Evolutionary conservation across 2,329 filamentous ascomycete species (phyloP).

Genomic region (Fusarium sp.): DNA sequence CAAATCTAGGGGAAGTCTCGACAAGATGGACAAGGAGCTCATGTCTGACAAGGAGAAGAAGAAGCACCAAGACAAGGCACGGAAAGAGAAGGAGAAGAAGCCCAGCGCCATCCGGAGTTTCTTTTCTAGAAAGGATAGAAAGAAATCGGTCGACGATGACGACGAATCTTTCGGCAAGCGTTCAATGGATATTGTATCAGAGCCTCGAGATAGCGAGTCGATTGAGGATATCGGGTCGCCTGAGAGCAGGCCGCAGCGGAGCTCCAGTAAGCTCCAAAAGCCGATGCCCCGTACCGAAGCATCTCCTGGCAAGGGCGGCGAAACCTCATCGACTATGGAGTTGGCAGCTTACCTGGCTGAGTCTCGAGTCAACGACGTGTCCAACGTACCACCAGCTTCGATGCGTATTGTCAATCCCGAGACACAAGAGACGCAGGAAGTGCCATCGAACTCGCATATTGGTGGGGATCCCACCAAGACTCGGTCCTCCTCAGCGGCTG

Average conservation of each 20-base stretch:
- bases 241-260: conserved; percentile 67
- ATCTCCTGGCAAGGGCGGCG: conserved; percentile 59
- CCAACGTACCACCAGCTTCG: conserved; percentile 68
- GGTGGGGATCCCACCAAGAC: conserved; percentile 50
- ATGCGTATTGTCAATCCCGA: conserved; percentile 71
- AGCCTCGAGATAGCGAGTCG: conserved; percentile 60
- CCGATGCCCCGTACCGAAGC: conserved; percentile 66
- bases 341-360: conserved; percentile 60
- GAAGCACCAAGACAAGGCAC: conserved; percentile 78
- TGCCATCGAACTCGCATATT: conserved; percentile 51
- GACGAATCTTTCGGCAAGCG: conserved; percentile 73
- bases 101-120: conserved; percentile 69
- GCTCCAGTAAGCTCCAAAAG: conserved; percentile 79
- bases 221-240: conserved; percentile 61
- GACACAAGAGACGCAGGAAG: conserved; percentile 58
- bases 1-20: conserved; percentile 76
- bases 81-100: conserved; percentile 78
- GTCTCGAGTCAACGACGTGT: conserved; percentile 64
- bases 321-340: conserved; percentile 56
- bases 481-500: conserved; percentile 54
- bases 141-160: conserved; percentile 68
- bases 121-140: conserved; percentile 74
- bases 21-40: conserved; percentile 71
- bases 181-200: conserved; percentile 68
- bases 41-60: conserved; percentile 80